phyloP scores from a whole-genome alignment of 305 asterid genomes.

The Fraxinus floribunda region DNA sequence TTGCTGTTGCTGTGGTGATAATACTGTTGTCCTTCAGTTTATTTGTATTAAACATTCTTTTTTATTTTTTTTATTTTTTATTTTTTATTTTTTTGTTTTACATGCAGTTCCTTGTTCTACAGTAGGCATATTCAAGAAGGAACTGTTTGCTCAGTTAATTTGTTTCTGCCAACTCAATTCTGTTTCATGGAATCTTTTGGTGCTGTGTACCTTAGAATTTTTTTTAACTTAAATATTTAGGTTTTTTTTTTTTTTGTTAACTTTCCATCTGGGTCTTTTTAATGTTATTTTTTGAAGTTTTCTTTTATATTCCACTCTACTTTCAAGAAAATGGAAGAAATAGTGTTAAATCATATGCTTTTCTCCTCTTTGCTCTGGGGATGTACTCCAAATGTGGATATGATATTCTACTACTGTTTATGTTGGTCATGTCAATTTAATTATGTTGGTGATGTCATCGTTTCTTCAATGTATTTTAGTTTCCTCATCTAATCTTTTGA shows the following conservation, averaged over 20 bases:
- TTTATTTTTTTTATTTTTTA: too few relatives aligned
- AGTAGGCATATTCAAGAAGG: not conserved
- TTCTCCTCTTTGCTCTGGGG: not conserved
- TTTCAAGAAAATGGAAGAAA: not conserved
- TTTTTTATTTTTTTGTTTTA: too few relatives aligned
- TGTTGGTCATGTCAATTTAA: not conserved
- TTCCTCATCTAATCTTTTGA: not conserved
- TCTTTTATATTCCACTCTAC: not conserved
- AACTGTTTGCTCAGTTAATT: not conserved
- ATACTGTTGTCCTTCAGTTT: not conserved
- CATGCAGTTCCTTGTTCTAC: not conserved
- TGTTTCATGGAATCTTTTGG: not conserved
- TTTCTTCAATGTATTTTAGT: not conserved
- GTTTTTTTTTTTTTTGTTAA: not conserved
- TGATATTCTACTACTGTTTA: not conserved
- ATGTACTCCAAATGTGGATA: slow-evolving; percentile 1
- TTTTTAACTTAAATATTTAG: not conserved
- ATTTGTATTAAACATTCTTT: not conserved
- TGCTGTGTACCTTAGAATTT: not conserved
- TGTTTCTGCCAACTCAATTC: not conserved
- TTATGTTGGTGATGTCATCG: not conserved
- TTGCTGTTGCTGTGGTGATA: slow-evolving; percentile 5
- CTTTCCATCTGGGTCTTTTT: not conserved
- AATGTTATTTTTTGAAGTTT: not conserved
- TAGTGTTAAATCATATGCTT: not conserved